Percentiles rank a stretch among this genome's conserved stretches.
Evolutionary conservation across 495 filamentous ascomycete genomes (phyloP).

Genomic region (Halenospora varia): DNA sequence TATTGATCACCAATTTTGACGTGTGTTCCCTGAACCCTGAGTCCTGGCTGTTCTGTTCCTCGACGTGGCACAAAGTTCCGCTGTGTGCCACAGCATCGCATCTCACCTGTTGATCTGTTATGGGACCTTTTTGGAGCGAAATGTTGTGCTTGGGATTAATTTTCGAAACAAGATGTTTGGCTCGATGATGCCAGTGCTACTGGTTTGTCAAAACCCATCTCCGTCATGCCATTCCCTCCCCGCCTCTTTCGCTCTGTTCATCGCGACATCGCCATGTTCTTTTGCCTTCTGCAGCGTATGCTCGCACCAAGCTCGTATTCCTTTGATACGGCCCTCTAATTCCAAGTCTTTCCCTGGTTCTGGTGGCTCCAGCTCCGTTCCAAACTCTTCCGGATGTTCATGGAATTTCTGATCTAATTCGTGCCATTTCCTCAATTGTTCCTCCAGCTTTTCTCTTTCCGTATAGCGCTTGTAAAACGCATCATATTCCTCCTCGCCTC

Average conservation of each 20-base stretch:
- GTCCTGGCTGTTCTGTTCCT: not conserved
- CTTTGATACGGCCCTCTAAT: slow-evolving; percentile 9
- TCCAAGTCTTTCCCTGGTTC: slow-evolving; percentile 12
- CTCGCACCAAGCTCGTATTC: slow-evolving; percentile 10
- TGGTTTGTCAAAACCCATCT: slow-evolving; percentile 26
- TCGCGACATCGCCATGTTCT: slow-evolving; percentile 16
- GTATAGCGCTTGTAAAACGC: slow-evolving; percentile 40
- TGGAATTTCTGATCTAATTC: slow-evolving; percentile 24
- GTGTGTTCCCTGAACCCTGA: not conserved
- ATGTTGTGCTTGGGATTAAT: too few relatives aligned
- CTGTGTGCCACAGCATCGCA: too few relatives aligned
- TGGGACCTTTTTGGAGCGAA: too few relatives aligned
- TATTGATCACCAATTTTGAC: not conserved
- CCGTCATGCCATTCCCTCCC: slow-evolving; percentile 20
- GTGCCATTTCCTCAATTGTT: slow-evolving; percentile 42
- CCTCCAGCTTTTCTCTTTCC: slow-evolving; percentile 37
- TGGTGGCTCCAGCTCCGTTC: slow-evolving; percentile 8
- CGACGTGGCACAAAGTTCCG: not conserved
- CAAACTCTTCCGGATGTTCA: slow-evolving; percentile 4
- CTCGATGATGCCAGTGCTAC: too few relatives aligned
- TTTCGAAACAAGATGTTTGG: too few relatives aligned
- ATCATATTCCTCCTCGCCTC: slow-evolving; percentile 48
- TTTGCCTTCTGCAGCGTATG: slow-evolving; percentile 11
- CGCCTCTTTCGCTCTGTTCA: slow-evolving; percentile 20
- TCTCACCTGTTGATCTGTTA: too few relatives aligned